Evolutionary conservation across 176 grass and related monocot genomes (phyloP), one percentile per base, ranked within the genome.

Genomic region (Dendrocalamus sinicus): DNA sequence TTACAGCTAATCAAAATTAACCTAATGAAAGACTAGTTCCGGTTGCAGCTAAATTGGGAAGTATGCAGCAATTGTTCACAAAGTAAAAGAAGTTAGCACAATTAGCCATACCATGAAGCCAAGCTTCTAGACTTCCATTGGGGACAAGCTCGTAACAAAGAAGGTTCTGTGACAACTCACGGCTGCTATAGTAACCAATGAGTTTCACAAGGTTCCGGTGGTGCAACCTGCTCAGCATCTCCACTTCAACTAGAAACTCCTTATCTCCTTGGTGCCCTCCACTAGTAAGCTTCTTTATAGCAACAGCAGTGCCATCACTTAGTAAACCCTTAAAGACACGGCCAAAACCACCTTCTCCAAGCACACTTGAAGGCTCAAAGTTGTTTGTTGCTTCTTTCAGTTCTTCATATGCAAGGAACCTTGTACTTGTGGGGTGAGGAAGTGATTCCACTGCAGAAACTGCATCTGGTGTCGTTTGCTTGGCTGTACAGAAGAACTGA

Each of bases 151-250:
- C 97, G 13, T 99, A 99, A 79, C 97, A 99, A 67, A 99, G 92
- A 87, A 99, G 91, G 72, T 86, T 99, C 64, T 94, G 93, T 70
- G 82, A 92, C 41, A 85, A 89, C 35, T 99, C 97, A 48, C 88
- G 92, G 80, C 37, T 88, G 78, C 92, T 92, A 85, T 96, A 99
- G 77, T 96, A 99, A 67, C 97, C 97, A 89, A 96, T 86, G 69
- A 99, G 89, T 91, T 99, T 99, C 73, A 99, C 97, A 89, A 99
- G 94, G 89, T 99, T 99, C 40, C 97, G 88, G 64, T 99, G 97
- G 77, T 99, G 97, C 79, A 99, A 88, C 72, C 94, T 93, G 92
- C 97, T 99, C 77, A 99, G 84, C 97, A 99, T 99, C 86, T 99
- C 94, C 81, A 99, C 97, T 89, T 99, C 97, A 87, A 99, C 97